A percentile compares a stretch with the other conserved stretches of the same genome.
phyloP scores from a whole-genome alignment of 192 early-diverging fungal species.

The Paraglomus brasilianum region DNA sequence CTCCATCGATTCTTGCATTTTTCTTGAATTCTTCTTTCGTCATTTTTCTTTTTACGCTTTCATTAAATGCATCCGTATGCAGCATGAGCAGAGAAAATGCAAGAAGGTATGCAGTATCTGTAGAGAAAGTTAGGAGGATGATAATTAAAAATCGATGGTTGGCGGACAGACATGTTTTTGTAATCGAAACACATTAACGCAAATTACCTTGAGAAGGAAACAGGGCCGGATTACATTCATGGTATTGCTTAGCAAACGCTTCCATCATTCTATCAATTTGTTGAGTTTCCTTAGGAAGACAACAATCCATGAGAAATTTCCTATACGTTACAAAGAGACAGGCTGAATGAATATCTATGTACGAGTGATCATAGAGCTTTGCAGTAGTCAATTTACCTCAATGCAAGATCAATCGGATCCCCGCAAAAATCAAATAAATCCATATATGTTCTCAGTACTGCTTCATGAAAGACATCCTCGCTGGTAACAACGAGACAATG shows the following conservation, averaged over 20 bases:
- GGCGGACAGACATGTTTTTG: not conserved
- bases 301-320: constrained; percentile 64
- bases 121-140: not conserved
- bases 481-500: no score
- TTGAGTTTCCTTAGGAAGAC: constrained; percentile 73
- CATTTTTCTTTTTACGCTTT: constrained; percentile 73
- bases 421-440: constrained; percentile 56
- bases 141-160: not conserved
- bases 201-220: constrained; percentile 47
- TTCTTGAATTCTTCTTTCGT: constrained; percentile 70
- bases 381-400: constrained; percentile 35
- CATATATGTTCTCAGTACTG: constrained; percentile 57
- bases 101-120: constrained; percentile 69
- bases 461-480: constrained; percentile 47
- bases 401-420: constrained; percentile 60
- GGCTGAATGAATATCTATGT: not conserved
- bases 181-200: no score
- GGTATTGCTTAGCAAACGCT: constrained; percentile 68
- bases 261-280: constrained; percentile 78
- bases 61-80: constrained; percentile 84
- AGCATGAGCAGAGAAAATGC: constrained; percentile 77
- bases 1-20: constrained; percentile 65
- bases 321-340: constrained; percentile 32
- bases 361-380: not conserved
- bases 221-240: constrained; percentile 62